A percentile compares a stretch with the other conserved stretches of the same genome.
These are phyloP conservation scores for Aspergillus sp. DNA, from an alignment of 2,329 filamentous ascomycete genomes.

Conservation along the genomic window DNA sequence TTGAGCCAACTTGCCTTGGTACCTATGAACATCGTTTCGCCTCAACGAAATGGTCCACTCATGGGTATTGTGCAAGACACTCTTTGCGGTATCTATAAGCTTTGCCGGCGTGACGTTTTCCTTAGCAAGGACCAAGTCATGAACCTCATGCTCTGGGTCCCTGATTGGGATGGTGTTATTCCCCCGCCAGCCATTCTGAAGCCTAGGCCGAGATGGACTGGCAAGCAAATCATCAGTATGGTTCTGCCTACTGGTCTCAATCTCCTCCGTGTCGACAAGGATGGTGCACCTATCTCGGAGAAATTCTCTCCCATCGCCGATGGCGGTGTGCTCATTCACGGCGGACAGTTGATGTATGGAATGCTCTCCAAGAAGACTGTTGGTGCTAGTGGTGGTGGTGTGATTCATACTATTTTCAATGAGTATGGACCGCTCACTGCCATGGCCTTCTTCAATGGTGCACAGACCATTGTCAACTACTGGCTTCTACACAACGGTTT, in stretches of 20 bases:
- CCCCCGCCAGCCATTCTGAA: slow-evolving; percentile 92
- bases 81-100: slow-evolving; percentile 92
- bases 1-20: slow-evolving; percentile 94
- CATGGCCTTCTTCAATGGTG: slow-evolving; percentile 93
- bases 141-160: slow-evolving; percentile 97
- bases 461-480: slow-evolving; percentile 91
- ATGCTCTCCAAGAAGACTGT: slow-evolving; percentile 91
- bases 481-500: slow-evolving; percentile 96
- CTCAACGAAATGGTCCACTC: slow-evolving; percentile 89
- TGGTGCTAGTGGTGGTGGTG: slow-evolving; percentile 82
- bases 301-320: slow-evolving; percentile 64
- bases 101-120: slow-evolving; percentile 89
- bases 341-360: slow-evolving; percentile 85
- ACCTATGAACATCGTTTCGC: slow-evolving; percentile 97
- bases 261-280: slow-evolving; percentile 61
- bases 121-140: slow-evolving; percentile 86
- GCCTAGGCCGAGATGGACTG: slow-evolving; percentile 89
- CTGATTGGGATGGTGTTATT: slow-evolving; percentile 93
- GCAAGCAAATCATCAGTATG: slow-evolving; percentile 95
- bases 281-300: slow-evolving; percentile 50
- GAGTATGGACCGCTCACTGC: slow-evolving; percentile 81
- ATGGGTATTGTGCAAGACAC: slow-evolving; percentile 99
- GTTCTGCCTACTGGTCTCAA: slow-evolving; percentile 85
- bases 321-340: slow-evolving; percentile 74
- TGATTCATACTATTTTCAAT: slow-evolving; percentile 95